These are phyloP conservation scores for Aaosphaeria arxii DNA, from an alignment of 2,329 filamentous ascomycete genomes.

Conservation along the genomic window DNA sequence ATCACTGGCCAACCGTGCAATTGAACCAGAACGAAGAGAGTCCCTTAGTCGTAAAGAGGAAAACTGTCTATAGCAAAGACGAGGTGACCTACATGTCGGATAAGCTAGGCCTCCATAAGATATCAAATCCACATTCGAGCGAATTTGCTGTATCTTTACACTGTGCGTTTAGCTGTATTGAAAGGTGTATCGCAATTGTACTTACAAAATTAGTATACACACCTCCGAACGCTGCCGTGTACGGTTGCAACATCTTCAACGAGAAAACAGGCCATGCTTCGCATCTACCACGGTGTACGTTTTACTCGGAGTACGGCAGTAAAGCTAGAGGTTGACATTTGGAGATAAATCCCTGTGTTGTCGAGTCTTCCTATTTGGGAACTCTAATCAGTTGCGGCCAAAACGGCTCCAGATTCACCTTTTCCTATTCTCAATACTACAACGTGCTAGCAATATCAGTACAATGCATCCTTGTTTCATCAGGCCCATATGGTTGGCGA, in stretches of 20 bases:
- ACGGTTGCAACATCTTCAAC: slow-evolving; percentile 80
- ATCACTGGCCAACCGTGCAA: slow-evolving; percentile 62
- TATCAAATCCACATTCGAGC: slow-evolving; percentile 68
- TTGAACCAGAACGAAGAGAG: slow-evolving; percentile 45
- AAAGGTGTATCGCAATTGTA: too few relatives aligned
- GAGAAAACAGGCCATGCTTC: slow-evolving; percentile 60
- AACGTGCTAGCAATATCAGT: too few relatives aligned
- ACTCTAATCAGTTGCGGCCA: too few relatives aligned
- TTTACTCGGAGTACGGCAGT: slow-evolving; percentile 33
- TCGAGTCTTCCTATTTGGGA: too few relatives aligned
- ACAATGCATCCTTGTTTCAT: too few relatives aligned
- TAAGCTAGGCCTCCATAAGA: slow-evolving; percentile 77
- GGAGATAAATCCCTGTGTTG: too few relatives aligned
- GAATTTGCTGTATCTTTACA: slow-evolving; percentile 84
- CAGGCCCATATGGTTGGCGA: too few relatives aligned
- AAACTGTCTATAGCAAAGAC: slow-evolving; percentile 67
- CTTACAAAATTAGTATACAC: slow-evolving; percentile 61
- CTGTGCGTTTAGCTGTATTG: slow-evolving; percentile 44
- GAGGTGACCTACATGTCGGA: slow-evolving; percentile 90
- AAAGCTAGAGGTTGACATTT: neutral
- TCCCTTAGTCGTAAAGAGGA: slow-evolving; percentile 63
- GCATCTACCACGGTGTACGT: slow-evolving; percentile 26
- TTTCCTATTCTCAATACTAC: too few relatives aligned
- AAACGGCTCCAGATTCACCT: too few relatives aligned
- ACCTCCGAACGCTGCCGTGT: slow-evolving; percentile 80